Conservation (phyloP, 2,329 filamentous ascomycete species). For the Acrocalymma vagum region DNA sequence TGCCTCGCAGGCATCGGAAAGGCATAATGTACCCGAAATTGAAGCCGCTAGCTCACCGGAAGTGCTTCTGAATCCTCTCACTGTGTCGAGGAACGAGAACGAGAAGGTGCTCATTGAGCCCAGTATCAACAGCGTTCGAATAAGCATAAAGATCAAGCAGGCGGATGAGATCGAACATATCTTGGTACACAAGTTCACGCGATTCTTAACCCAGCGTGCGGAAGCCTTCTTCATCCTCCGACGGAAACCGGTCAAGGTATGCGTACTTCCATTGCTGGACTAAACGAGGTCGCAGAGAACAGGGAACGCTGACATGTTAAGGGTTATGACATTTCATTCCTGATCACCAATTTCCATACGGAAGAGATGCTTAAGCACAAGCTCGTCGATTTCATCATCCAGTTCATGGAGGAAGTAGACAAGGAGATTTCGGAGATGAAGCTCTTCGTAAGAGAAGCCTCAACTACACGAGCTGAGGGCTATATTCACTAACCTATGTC, state of each 20-base stretch:
- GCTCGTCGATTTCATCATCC: slow-evolving; percentile 97
- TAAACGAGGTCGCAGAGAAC: background rate
- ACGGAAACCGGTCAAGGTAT: slow-evolving; percentile 92
- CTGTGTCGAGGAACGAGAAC: slow-evolving; percentile 93
- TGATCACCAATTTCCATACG: slow-evolving; percentile 98
- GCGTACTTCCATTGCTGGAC: too few relatives aligned
- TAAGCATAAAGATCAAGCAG: slow-evolving; percentile 99
- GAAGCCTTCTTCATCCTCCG: slow-evolving; percentile 97
- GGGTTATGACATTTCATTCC: slow-evolving; percentile 98
- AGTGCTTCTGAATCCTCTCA: slow-evolving; percentile 89
- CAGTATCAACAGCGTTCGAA: slow-evolving; percentile 93
- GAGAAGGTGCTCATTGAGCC: slow-evolving; percentile 96
- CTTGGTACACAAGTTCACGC: slow-evolving; percentile 96
- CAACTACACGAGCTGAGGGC: background rate
- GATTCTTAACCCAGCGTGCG: slow-evolving; percentile 94
- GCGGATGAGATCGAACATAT: slow-evolving; percentile 99
- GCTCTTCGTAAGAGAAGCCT: slow-evolving; percentile 79
- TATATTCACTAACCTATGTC: slow-evolving; percentile 40
- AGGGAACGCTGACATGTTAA: slow-evolving; percentile 48
- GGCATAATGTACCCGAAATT: slow-evolving; percentile 98
- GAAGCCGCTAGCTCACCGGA: slow-evolving; percentile 93
- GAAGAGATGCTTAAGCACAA: slow-evolving; percentile 99
- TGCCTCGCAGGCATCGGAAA: slow-evolving; percentile 93
- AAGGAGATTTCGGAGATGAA: slow-evolving; percentile 99
- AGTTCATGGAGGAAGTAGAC: slow-evolving; percentile 99